These are phyloP conservation scores for Tremellales sp. DNA, from an alignment of 1,284 basidiomycete genomes.

Conservation along the genomic window DNA sequence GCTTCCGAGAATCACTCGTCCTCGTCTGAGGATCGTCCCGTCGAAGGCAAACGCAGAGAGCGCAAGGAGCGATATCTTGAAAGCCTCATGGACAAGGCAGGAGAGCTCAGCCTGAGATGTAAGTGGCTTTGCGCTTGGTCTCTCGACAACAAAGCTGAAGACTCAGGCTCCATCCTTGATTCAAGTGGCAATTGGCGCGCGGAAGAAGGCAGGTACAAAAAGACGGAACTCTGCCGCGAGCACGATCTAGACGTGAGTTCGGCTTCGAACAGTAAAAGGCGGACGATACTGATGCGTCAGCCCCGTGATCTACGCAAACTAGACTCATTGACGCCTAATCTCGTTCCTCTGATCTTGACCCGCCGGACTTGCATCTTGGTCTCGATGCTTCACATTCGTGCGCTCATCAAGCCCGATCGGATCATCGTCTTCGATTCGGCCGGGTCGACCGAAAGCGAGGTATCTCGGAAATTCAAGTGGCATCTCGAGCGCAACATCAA, in stretches of 20 bases:
- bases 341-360: constrained; percentile 89
- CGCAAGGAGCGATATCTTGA: constrained; percentile 40
- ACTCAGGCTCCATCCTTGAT: constrained; percentile 77
- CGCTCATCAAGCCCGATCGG: constrained; percentile 86
- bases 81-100: constrained; percentile 47
- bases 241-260: constrained; percentile 77
- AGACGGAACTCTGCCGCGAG: constrained; percentile 79
- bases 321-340: constrained; percentile 87
- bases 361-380: constrained; percentile 85
- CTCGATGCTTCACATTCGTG: constrained; percentile 90
- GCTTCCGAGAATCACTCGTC: constrained; percentile 1
- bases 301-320: constrained; percentile 95
- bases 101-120: constrained; percentile 45
- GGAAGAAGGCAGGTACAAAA: constrained; percentile 85
- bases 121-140: constrained; percentile 9
- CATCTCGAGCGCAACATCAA: constrained; percentile 68
- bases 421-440: constrained; percentile 90
- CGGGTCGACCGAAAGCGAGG: constrained; percentile 74
- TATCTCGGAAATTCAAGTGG: constrained; percentile 81
- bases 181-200: constrained; percentile 80
- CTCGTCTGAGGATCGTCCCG: constrained; percentile 4
- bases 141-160: background rate
- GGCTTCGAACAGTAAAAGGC: too few species aligned
- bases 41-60: constrained; percentile 10
- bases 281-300: constrained; percentile 50